phyloP scores from a whole-genome alignment of 1,284 basidiomycete species.

The Pseudozyma tsukubaensis region DNA sequence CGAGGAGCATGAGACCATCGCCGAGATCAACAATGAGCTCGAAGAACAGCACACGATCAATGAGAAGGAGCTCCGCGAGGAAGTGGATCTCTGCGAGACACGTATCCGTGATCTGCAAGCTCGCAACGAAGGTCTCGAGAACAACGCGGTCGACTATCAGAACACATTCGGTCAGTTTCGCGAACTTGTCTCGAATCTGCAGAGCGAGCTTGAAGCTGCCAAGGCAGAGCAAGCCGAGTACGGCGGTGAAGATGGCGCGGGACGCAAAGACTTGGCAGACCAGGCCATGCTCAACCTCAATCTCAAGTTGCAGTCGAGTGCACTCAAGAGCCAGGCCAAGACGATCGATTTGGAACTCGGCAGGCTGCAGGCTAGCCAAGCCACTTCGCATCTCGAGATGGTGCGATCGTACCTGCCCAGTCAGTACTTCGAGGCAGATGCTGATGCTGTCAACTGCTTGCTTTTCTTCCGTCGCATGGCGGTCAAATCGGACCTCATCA shows the following conservation, averaged over 20 bases:
- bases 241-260: slow-evolving; percentile 34
- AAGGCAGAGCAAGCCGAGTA: slow-evolving; percentile 52
- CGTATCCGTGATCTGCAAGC: slow-evolving; percentile 42
- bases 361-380: slow-evolving; percentile 57
- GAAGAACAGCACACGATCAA: slow-evolving; percentile 96
- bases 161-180: slow-evolving; percentile 64
- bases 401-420: slow-evolving; percentile 59
- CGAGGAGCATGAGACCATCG: slow-evolving; percentile 93
- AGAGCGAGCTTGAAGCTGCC: slow-evolving; percentile 59
- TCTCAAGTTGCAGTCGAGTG: slow-evolving; percentile 62
- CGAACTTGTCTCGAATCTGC: slow-evolving; percentile 61
- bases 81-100: slow-evolving; percentile 73
- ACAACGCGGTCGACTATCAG: slow-evolving; percentile 60
- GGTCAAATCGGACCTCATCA: slow-evolving; percentile 61
- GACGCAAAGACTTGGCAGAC: slow-evolving; percentile 43
- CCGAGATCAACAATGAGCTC: slow-evolving; percentile 95
- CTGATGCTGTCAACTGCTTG: slow-evolving; percentile 58
- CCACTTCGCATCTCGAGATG: slow-evolving; percentile 59
- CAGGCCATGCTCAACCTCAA: slow-evolving; percentile 66
- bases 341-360: slow-evolving; percentile 62
- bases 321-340: slow-evolving; percentile 66
- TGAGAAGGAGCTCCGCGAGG: slow-evolving; percentile 89
- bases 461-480: slow-evolving; percentile 66
- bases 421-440: slow-evolving; percentile 60
- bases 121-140: slow-evolving; percentile 51